Evolutionary conservation across 352 stramenopile species (phyloP).

Genomic region (Porosira glacialis): DNA sequence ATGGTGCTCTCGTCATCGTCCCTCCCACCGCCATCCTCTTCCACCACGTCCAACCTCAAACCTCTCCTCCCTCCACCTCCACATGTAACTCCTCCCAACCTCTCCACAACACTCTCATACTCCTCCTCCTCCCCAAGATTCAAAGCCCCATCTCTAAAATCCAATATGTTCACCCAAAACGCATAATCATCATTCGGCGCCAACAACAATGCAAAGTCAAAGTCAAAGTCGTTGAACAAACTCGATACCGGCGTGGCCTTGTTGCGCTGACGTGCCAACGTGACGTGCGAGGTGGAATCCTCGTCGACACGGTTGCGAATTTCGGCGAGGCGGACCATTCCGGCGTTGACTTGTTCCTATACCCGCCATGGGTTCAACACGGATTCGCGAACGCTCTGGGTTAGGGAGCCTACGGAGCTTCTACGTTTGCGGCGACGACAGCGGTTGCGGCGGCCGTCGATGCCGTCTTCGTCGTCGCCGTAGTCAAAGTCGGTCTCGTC

Average conservation of each 20-base stretch:
- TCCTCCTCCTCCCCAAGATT: conserved; percentile 41
- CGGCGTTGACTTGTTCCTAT: conserved; percentile 48
- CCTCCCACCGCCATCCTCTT: conserved; percentile 15
- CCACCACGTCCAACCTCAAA: too few species aligned
- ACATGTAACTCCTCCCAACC: background rate
- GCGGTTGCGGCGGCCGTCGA: conserved; percentile 18
- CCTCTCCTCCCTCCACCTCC: background rate
- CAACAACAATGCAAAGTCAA: conserved; percentile 79
- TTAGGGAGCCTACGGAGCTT: too few species aligned
- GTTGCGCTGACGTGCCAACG: conserved; percentile 50
- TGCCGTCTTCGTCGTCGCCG: conserved; percentile 19
- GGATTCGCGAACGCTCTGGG: too few species aligned
- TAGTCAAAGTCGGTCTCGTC: conserved; percentile 18
- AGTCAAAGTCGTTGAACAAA: conserved; percentile 68
- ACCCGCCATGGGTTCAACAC: conserved; percentile 44
- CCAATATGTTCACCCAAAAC: conserved; percentile 73
- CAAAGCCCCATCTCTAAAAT: conserved; percentile 76
- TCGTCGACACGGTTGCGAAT: conserved; percentile 21
- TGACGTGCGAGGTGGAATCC: conserved; percentile 49
- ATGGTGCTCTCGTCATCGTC: conserved; percentile 52
- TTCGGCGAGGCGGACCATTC: conserved; percentile 47
- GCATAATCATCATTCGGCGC: conserved; percentile 69
- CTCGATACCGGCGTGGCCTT: conserved; percentile 31
- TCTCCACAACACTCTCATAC: conserved; percentile 3
- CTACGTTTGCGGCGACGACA: conserved; percentile 14